Base-by-base conservation (phyloP, 768 basidiomycete species). In the Tylopilus sp. region DNA sequence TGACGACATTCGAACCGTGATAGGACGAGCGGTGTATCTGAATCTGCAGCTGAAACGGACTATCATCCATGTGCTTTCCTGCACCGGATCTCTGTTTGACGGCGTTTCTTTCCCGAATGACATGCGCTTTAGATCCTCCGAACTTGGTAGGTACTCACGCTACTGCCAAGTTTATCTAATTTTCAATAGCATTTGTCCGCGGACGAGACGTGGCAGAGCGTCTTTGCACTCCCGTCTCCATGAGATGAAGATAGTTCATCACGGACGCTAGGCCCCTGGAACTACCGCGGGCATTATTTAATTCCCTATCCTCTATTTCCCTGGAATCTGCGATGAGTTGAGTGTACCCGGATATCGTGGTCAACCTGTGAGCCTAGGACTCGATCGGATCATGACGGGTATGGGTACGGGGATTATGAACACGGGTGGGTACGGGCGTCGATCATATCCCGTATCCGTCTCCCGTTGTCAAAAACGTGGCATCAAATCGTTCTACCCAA, bases 311-410 rank as follows among this genome's bases (percentile, higher is more conserved):
- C 4, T 10, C 17, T 36, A 31, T 54, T 26, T 19, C 22, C 19
- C 19, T 38, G 25, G 9, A 13, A 36, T 19, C 21, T 3, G 11
- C 17, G 42, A 14, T 34, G 13, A 22, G 17, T 12, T 21, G 4
- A 16, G 47, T 54, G 28, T 49, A 30, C 17, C 36, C n/a, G 17
- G 37, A 26, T 42, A 50, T 16, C 31, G 17, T 30, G 43, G 21
- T 26, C 43, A 38, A 30, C 9, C 24, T 21, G 19, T 34, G 28
- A 17, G 26, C 30, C 25, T 11, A 30, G 8, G 31, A 21, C 19
- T n/a, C n/a, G 6, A 19, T 50, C 56, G 55, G 55, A 37, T 43
- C 38, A 51, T 29, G 55, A 42, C 55, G 55, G 55, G 26, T 21
- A 36, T 43, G 28, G 26, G n/a, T 37, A 36, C 16, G n/a, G 43